Percentiles rank a stretch among this genome's conserved stretches.
Conservation (phyloP, 73 alveolate genomes). For the Paramecium primaurelia region DNA sequence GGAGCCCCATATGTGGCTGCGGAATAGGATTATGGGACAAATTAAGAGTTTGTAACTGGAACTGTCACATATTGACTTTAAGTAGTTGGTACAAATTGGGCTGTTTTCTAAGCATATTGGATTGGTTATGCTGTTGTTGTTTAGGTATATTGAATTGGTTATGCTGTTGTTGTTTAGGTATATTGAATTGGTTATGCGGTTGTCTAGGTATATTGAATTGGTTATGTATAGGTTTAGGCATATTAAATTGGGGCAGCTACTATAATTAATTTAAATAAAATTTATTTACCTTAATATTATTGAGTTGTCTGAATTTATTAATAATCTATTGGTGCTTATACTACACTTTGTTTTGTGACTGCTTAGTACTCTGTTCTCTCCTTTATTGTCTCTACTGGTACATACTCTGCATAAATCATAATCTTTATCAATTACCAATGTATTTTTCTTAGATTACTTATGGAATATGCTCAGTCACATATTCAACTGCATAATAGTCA, state of each 20-base stretch:
- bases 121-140: not conserved
- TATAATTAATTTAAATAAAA: not conserved
- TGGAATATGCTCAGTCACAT: slow-evolving; percentile 57
- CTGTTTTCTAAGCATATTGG: not conserved
- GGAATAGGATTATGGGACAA: not conserved
- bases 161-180: not conserved
- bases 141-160: not conserved
- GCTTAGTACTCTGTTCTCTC: slow-evolving; percentile 64
- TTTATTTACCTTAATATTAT: not conserved
- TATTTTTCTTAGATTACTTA: slow-evolving; percentile 58
- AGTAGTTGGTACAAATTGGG: not conserved
- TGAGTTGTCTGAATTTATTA: not conserved
- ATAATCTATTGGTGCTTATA: not conserved
- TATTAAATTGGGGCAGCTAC: not conserved
- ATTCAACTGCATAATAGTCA: slow-evolving; percentile 63
- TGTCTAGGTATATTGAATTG: not conserved
- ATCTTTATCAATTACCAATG: not conserved
- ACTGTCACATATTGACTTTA: not conserved
- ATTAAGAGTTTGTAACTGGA: not conserved
- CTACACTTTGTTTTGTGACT: slow-evolving; percentile 42
- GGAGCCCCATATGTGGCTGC: not conserved
- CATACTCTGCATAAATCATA: slow-evolving; percentile 33
- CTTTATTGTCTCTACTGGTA: slow-evolving; percentile 49
- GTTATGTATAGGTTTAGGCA: not conserved
- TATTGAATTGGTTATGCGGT: not conserved